Evolutionary conservation across 176 grass and related monocot genomes (phyloP).

Genomic region (Lolium rigidum): DNA sequence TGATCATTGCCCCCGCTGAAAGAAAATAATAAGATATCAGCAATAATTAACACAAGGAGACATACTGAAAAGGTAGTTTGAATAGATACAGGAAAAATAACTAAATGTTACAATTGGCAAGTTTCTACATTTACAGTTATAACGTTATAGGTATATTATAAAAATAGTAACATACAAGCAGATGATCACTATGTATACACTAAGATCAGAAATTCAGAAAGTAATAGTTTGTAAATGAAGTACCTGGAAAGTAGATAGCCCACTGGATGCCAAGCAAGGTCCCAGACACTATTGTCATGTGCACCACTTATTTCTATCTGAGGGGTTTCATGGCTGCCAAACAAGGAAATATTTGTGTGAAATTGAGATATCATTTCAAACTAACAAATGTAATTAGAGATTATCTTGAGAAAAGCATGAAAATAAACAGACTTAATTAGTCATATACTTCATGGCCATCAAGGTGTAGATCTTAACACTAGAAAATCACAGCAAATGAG

Average conservation of each 20-base stretch:
- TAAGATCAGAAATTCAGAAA: slow-evolving; percentile 26
- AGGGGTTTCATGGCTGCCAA: slow-evolving; percentile 88
- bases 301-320: slow-evolving; percentile 88
- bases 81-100: slow-evolving; percentile 23
- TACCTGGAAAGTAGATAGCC: slow-evolving; percentile 99
- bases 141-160: not conserved
- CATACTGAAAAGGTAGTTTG: not conserved
- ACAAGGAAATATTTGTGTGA: slow-evolving; percentile 39
- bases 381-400: slow-evolving; percentile 35
- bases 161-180: slow-evolving; percentile 26
- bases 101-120: slow-evolving; percentile 22
- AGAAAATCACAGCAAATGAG: slow-evolving; percentile 21
- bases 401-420: not conserved
- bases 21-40: slow-evolving; percentile 37
- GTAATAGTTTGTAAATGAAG: slow-evolving; percentile 14
- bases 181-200: not conserved
- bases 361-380: slow-evolving; percentile 31
- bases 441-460: not conserved
- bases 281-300: slow-evolving; percentile 96
- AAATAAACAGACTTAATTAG: not conserved
- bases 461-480: slow-evolving; percentile 19
- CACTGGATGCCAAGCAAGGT: slow-evolving; percentile 99
- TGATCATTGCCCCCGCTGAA: slow-evolving; percentile 95
- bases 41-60: not conserved
- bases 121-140: slow-evolving; percentile 11